These are phyloP conservation scores for Apiospora kogelbergensis DNA, from an alignment of 2,329 filamentous ascomycete species.

Conservation along the genomic window DNA sequence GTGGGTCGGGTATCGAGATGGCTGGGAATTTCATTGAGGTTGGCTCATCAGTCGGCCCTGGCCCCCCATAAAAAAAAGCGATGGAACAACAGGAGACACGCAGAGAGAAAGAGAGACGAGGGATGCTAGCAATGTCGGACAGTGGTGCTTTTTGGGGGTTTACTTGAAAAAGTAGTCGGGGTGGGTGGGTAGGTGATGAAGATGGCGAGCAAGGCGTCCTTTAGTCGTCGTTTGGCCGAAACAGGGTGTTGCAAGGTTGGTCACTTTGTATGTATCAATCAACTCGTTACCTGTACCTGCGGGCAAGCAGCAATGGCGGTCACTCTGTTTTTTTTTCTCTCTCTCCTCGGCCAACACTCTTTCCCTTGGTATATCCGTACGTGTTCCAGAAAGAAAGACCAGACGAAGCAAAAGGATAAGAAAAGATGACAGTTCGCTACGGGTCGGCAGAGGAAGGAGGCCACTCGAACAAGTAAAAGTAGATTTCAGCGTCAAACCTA, in stretches of 20 bases:
- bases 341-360: background rate
- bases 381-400: background rate
- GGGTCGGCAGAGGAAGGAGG: background rate
- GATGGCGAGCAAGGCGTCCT: constrained; percentile 6
- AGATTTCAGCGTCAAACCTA: background rate
- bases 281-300: background rate
- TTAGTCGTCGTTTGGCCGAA: background rate
- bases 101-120: background rate
- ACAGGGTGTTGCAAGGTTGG: background rate
- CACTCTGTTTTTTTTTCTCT: background rate
- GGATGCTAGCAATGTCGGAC: background rate
- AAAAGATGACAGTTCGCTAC: background rate
- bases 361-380: background rate
- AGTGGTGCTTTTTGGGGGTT: background rate
- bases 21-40: constrained; percentile 10
- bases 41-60: constrained; percentile 6
- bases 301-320: background rate
- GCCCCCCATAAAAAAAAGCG: background rate
- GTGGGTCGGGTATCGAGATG: constrained; percentile 6
- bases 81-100: constrained; percentile 6
- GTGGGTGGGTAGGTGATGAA: background rate
- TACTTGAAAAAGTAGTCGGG: background rate
- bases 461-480: constrained; percentile 1
- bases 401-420: background rate
- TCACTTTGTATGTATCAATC: background rate